These are phyloP conservation scores for Alternaria ventricosa DNA, from an alignment of 2,329 filamentous ascomycete genomes.

Conservation along the genomic window DNA sequence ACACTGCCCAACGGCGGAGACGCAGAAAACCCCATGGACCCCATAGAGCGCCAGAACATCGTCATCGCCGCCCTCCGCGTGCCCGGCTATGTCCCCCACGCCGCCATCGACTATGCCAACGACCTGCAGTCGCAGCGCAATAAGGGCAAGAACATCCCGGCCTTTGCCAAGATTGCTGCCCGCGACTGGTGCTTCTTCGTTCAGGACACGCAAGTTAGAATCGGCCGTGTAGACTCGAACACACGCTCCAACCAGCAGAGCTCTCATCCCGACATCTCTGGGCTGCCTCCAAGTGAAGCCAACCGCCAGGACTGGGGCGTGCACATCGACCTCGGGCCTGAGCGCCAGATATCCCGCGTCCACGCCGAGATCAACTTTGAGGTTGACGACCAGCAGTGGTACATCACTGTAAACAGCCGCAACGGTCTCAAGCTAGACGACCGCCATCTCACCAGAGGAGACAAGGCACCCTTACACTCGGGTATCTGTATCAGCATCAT, in stretches of 20 bases:
- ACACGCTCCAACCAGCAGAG: slow-evolving; percentile 37
- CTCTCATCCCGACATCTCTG: slow-evolving; percentile 37
- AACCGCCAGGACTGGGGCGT: slow-evolving; percentile 56
- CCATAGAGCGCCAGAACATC: slow-evolving; percentile 46
- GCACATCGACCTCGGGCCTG: slow-evolving; percentile 79
- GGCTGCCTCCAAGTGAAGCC: slow-evolving; percentile 28
- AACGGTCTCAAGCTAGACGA: slow-evolving; percentile 91
- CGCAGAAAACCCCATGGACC: slow-evolving; percentile 36
- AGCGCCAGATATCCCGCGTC: slow-evolving; percentile 57
- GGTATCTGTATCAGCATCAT: slow-evolving; percentile 92
- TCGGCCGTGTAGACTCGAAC: slow-evolving; percentile 64
- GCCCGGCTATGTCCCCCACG: slow-evolving; percentile 60
- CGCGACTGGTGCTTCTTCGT: slow-evolving; percentile 87
- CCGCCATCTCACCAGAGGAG: slow-evolving; percentile 69
- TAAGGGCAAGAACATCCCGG: slow-evolving; percentile 57
- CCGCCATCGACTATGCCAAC: slow-evolving; percentile 63
- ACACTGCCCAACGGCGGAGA: slow-evolving; percentile 45
- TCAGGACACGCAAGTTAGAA: slow-evolving; percentile 75
- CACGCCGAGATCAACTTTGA: slow-evolving; percentile 60
- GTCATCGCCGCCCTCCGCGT: slow-evolving; percentile 51
- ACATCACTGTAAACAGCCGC: slow-evolving; percentile 84
- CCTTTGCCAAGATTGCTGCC: slow-evolving; percentile 83
- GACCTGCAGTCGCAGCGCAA: slow-evolving; percentile 54
- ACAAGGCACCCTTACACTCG: slow-evolving; percentile 72
- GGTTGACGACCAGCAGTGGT: slow-evolving; percentile 68